Conservation (phyloP, 1,284 basidiomycete genomes). For the Cryptococcus wingfieldii region DNA sequence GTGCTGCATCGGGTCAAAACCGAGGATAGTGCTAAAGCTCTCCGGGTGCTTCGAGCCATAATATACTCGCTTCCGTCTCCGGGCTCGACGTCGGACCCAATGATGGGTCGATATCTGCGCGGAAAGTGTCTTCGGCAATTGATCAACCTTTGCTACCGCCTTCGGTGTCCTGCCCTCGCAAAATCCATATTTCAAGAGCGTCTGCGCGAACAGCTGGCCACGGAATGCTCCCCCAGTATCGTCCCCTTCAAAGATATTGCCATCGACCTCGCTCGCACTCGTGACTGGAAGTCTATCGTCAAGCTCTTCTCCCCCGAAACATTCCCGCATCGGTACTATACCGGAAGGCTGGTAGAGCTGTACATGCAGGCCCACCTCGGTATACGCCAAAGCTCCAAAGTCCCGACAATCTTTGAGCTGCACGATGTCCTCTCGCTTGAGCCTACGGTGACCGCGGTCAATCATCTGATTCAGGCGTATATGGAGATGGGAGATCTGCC, state of each 20-base stretch:
- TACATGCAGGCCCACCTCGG: conserved; percentile 29
- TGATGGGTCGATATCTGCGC: conserved; percentile 9
- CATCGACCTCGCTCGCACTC: conserved; percentile 9
- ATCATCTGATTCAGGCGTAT: conserved; percentile 25
- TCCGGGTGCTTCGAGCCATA: conserved; percentile 11
- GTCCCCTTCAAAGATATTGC: conserved; percentile 15
- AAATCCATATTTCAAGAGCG: conserved; percentile 15
- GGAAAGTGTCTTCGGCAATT: conserved; percentile 8
- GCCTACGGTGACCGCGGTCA: conserved; percentile 15
- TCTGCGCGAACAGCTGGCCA: conserved; percentile 7
- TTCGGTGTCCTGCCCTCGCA: conserved; percentile 7
- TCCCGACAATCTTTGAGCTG: conserved; percentile 23
- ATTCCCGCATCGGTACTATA: conserved; percentile 16
- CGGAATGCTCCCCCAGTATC: background rate
- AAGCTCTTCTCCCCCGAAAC: conserved; percentile 17
- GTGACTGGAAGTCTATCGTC: conserved; percentile 20
- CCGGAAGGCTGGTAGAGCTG: conserved; percentile 14
- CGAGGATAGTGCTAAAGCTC: conserved; percentile 7
- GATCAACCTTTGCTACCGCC: conserved; percentile 6
- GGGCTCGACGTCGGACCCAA: background rate
- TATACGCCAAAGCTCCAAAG: conserved; percentile 20
- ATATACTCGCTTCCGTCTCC: conserved; percentile 7
- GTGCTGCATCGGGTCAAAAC: conserved; percentile 3
- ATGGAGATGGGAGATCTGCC: conserved; percentile 28
- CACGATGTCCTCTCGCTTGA: conserved; percentile 8